Evolutionary conservation across 768 basidiomycete species (phyloP), one percentile per base, ranked within the genome.

Genomic region (Dictyophora rubrovolvata): DNA sequence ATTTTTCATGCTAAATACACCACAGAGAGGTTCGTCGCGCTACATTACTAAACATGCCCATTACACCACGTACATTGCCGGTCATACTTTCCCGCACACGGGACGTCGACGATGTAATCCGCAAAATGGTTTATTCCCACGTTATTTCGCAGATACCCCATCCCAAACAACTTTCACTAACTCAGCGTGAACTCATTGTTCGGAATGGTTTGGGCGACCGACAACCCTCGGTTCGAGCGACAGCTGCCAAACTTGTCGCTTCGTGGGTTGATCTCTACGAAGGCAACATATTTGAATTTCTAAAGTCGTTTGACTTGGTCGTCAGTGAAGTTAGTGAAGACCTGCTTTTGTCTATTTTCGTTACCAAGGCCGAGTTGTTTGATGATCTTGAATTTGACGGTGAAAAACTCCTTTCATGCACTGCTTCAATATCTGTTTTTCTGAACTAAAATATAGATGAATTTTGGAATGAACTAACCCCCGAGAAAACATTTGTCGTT

Each of bases 141-240:
- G 73, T 89, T 1, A 76, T 93, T 8, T 72, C 76, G 42, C 22
- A 68, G 73, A 4, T 78, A 76, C 62, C 83, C 1, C 82, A 93
- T 62, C 86, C 86, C 0, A 75, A 79, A 2, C 75, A 75, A 2
- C 74, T 97, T 42, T 80, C 78, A 1, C 82, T 89, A 23, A 72
- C 78, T 0, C 89, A 94, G 65, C 76, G 93, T 11, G 88, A 92
- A 65, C 73, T 80, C 21, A 80, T 95, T 51, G 82, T 95, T 1
- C 79, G 80, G 18, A 83, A 88, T 65, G 95, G 95, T 1, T 75
- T 97, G 2, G 85, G 89, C 0, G 95, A 97, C 70, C 81, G 95
- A 23, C 92, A 96, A 60, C 73, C 78, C 0, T 68, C 72, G 1
- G 92, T 97, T 1, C 77, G 84, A 33, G 72, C 77, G 17, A 90